A percentile compares a stretch with the other conserved stretches of the same genome.
These are phyloP conservation scores for Alternaria dauci DNA, from an alignment of 2,329 filamentous ascomycete species.

Conservation along the genomic window DNA sequence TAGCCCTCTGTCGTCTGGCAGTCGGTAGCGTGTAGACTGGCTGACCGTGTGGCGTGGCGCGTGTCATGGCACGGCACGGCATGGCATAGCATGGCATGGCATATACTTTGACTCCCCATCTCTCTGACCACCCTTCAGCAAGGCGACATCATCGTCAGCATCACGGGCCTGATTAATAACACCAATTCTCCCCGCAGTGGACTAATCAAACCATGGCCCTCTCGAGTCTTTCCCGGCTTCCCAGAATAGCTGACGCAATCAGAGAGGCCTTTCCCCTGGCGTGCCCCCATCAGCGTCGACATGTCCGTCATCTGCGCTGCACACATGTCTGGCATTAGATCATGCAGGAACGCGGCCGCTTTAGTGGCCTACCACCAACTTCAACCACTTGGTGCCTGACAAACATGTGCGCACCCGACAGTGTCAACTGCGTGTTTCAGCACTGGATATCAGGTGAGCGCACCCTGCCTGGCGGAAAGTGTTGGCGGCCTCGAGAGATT, in stretches of 20 bases:
- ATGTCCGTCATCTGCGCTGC: conserved; percentile 9
- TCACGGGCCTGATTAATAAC: neutral
- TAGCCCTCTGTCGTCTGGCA: neutral
- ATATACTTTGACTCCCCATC: neutral
- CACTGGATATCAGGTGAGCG: neutral
- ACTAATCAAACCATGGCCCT: neutral
- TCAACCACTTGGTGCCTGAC: neutral
- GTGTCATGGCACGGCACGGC: neutral
- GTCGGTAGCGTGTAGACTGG: neutral
- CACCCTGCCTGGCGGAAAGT: conserved; percentile 8
- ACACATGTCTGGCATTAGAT: conserved; percentile 9
- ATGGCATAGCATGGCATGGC: neutral
- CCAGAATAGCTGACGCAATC: neutral
- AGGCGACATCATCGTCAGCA: conserved; percentile 3
- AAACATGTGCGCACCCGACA: conserved; percentile 3
- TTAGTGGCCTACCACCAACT: conserved; percentile 10
- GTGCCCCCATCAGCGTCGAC: conserved; percentile 10
- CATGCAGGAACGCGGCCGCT: conserved; percentile 32
- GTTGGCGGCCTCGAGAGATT: conserved; percentile 18
- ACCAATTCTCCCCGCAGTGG: neutral
- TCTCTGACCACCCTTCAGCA: conserved; percentile 10
- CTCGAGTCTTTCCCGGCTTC: neutral
- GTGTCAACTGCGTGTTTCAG: conserved; percentile 9
- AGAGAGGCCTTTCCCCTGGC: conserved; percentile 2
- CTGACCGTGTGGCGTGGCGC: neutral